Evolutionary conservation across 148 eudicot species (phyloP).

Genomic region (Oxyria digyna): DNA sequence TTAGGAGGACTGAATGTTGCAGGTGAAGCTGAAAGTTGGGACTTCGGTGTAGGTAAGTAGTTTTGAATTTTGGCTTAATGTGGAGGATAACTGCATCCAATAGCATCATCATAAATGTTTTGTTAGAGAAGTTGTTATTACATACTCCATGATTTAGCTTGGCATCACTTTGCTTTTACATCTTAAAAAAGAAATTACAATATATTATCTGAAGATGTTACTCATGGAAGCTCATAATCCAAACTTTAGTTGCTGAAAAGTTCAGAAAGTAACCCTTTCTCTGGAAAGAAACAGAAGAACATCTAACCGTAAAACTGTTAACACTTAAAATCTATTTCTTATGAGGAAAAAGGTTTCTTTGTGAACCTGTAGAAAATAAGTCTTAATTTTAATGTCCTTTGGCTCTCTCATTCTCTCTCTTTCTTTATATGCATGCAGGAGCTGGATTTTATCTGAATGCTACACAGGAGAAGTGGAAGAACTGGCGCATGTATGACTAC

Average conservation of each 20-base stretch:
- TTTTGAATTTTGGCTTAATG: background rate
- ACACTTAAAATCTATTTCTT: background rate
- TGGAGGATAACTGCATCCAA: background rate
- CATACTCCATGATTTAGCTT: background rate
- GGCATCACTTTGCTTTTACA: too few relatives aligned
- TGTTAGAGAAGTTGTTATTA: background rate
- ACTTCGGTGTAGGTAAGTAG: conserved; percentile 79
- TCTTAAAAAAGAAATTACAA: too few relatives aligned
- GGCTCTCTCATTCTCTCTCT: background rate
- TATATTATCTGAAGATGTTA: background rate
- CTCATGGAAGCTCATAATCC: background rate
- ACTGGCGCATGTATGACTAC: conserved; percentile 97
- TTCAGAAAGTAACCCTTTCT: background rate
- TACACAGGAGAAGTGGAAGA: conserved; percentile 95
- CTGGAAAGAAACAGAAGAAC: background rate
- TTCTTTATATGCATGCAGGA: conserved; percentile 28
- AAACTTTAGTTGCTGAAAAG: background rate
- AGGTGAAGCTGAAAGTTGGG: conserved; percentile 97
- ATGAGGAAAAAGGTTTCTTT: background rate
- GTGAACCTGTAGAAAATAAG: background rate
- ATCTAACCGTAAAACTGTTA: background rate
- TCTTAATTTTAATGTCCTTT: background rate
- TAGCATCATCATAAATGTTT: background rate
- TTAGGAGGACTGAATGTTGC: conserved; percentile 93
- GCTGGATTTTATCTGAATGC: conserved; percentile 99